Evolutionary conservation across 73 alveolate genomes (phyloP), one percentile per base, ranked within the genome.

Genomic region (Tetrahymena elliotti): DNA sequence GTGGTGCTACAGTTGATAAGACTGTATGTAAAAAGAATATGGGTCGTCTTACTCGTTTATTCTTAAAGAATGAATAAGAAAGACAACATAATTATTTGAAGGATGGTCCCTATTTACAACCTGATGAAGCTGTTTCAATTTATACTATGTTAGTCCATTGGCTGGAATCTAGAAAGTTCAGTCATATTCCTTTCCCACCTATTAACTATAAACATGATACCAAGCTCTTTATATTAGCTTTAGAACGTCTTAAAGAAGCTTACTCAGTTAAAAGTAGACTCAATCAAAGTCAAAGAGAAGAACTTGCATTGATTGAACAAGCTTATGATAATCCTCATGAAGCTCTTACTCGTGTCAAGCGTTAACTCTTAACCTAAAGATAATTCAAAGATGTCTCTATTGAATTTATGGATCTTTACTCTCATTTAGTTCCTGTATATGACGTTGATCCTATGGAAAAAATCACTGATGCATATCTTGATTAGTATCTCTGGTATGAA

Each of bases 301-400:
- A 99, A 97, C 97, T 99, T 84, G 99, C 99, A 24, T 96, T 99
- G 93, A 99, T 99, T 38, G 99, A 99, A 97, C 98, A 99, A 96
- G 99, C 99, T 35, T 99, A 99, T 98, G 99, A 99, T 98, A 99
- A 99, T 94, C 99, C 99, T 8, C 99, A 99, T 99, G 99, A 99
- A 95, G 99, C 99, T 12, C 97, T 99, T 93, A 97, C 99, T 31
- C 99, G 99, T 96, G 99, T 99, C 38, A 99, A 99, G 97, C 97
- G 99, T 83, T 99, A 99, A 96, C 96, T 99, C 84, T 98, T 99
- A 93, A 98, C 99, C 13, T 99, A 98, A 97, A 98, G 99, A 93
- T 99, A 99, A 35, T 99, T 99, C 98, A 99, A 99, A 97, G 99
- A 99, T 97, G 99, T 99, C 38, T 98, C 99, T 53, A 98, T 99